Evolutionary conservation across 2,329 filamentous ascomycete species (phyloP), one percentile per base, ranked within the genome.

Genomic region (Rugonectria rugulosa): DNA sequence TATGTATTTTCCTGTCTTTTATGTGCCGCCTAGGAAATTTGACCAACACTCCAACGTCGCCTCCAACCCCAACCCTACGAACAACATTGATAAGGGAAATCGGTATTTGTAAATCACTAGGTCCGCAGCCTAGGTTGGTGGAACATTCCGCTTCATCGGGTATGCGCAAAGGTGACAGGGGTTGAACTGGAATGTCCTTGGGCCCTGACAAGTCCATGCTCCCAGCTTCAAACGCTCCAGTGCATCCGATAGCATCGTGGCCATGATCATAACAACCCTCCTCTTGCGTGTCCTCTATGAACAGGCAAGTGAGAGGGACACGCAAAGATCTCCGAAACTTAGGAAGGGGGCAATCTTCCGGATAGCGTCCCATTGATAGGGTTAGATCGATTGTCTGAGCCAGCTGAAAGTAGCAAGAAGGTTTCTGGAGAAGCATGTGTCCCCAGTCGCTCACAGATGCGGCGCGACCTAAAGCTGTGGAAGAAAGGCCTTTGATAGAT

Each of bases 311-410:
- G n/a, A n/a, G n/a, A n/a, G n/a, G n/a, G n/a, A n/a, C n/a, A n/a
- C n/a, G n/a, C n/a, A n/a, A n/a, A n/a, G n/a, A n/a, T n/a, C n/a
- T n/a, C n/a, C 47, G 38, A 14, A 27, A 40, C 14, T 47, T 27
- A 1, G 40, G 42, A 19, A 48, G 20, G 1, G 29, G 19, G 9
- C 32, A 43, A 21, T 57, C 51, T 14, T 59, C 55, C 2, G 43
- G 34, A 5, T 56, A 60, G 3, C 47, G 43, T 1, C 58, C 58
- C 5, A 55, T 43, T 5, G 58, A 41, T 5, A 60, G 24, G 1
- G 58, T 59, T 11, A 48, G 43, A 10, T 60, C 58, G 11, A 60
- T 56, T 1, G 58, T 52, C 5, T 47, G 50, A n/a, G 52, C 48
- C 4, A 60, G 45, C 8, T 46, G 43, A 11, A 60, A 60, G 23